Conservation (phyloP, 768 basidiomycete genomes). For the Cystobasidium onofrii region DNA sequence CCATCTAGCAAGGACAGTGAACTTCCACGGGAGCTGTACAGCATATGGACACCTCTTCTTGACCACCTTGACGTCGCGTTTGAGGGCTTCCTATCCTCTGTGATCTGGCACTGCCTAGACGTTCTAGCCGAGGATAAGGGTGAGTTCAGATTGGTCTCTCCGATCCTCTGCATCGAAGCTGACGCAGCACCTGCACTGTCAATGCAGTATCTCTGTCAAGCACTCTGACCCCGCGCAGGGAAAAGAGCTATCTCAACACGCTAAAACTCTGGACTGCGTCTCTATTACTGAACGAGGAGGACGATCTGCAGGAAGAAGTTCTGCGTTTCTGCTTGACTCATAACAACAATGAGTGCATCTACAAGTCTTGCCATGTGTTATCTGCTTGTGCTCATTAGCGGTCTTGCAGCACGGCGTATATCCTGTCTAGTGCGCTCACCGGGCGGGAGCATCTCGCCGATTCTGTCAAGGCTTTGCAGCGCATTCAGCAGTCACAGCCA, state of each 20-base stretch:
- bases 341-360: background rate
- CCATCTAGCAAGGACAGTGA: constrained; percentile 18
- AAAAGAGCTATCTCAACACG: constrained; percentile 15
- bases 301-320: background rate
- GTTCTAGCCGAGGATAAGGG: background rate
- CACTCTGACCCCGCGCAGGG: background rate
- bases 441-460: background rate
- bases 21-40: constrained; percentile 37
- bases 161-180: background rate
- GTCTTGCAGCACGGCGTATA: background rate
- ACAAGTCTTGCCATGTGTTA: background rate
- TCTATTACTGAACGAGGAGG: background rate
- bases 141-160: background rate
- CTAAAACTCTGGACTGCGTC: background rate
- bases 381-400: background rate
- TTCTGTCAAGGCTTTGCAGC: background rate
- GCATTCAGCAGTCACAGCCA: background rate
- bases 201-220: background rate
- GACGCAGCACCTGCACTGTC: background rate
- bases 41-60: constrained; percentile 43
- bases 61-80: constrained; percentile 31
- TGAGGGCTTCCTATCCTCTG: background rate
- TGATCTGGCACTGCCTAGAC: constrained; percentile 13
- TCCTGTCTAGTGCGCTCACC: background rate
- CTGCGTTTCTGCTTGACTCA: background rate